Percentiles rank a stretch among this genome's conserved stretches.
Conservation (phyloP, 208 protist genomes). For the Leishmania aethiopica region DNA sequence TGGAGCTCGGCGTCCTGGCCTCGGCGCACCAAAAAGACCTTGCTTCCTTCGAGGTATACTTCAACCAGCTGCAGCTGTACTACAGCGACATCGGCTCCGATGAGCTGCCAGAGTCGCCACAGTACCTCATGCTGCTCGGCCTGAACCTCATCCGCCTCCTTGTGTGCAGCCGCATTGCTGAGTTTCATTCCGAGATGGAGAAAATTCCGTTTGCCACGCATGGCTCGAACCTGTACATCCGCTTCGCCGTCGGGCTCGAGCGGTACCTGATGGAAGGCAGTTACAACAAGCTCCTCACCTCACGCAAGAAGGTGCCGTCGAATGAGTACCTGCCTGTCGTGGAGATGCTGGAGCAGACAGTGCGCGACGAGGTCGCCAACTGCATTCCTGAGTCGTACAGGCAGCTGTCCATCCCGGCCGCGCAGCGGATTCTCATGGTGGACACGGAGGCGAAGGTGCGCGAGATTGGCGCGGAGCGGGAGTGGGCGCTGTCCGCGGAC, state of each 20-base stretch:
- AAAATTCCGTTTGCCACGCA: conserved; percentile 84
- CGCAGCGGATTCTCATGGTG: conserved; percentile 91
- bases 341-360: conserved; percentile 88
- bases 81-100: conserved; percentile 77
- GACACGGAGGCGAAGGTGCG: conserved; percentile 66
- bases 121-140: conserved; percentile 83
- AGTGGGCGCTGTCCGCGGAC: conserved; percentile 66
- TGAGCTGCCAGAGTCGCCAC: conserved; percentile 75
- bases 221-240: conserved; percentile 73
- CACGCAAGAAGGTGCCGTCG: conserved; percentile 83
- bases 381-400: conserved; percentile 91
- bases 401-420: conserved; percentile 66
- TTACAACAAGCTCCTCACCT: conserved; percentile 92
- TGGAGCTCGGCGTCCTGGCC: conserved; percentile 88
- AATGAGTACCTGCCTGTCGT: conserved; percentile 92
- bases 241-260: conserved; percentile 89
- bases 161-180: conserved; percentile 80
- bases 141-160: conserved; percentile 91
- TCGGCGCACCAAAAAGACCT: conserved; percentile 79
- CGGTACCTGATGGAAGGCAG: conserved; percentile 94
- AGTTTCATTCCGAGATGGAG: conserved; percentile 95
- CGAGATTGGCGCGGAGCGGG: conserved; percentile 55
- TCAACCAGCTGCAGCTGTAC: conserved; percentile 88
- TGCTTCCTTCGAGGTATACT: conserved; percentile 82
- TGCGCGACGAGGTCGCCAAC: conserved; percentile 88